Percentiles rank a stretch among this genome's conserved stretches.
phyloP scores from a whole-genome alignment of 371 early-diverging fungal species.

The Lichtheimia ornata region DNA sequence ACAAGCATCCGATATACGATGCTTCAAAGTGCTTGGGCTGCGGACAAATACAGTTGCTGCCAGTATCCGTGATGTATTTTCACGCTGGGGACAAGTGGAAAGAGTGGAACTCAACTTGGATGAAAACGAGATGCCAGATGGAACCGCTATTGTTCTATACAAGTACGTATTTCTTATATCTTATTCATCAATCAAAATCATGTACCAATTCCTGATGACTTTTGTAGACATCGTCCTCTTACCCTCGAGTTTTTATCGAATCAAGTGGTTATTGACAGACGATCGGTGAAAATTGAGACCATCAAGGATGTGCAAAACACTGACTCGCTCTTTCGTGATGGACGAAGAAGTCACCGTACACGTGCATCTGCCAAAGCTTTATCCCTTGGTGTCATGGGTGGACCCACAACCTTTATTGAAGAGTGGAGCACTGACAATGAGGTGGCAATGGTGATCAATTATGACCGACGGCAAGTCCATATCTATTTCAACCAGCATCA shows the following conservation, averaged over 20 bases:
- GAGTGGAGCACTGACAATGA: constrained; percentile 15
- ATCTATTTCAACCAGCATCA: constrained; percentile 30
- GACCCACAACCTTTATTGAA: constrained; percentile 20
- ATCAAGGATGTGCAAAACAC: not conserved
- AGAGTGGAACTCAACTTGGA: constrained; percentile 20
- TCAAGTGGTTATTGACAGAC: constrained; percentile 17
- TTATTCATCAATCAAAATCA: not conserved
- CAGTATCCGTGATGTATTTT: constrained; percentile 11
- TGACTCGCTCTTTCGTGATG: constrained; percentile 2
- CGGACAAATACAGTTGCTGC: constrained; percentile 13
- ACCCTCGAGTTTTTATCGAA: constrained; percentile 7
- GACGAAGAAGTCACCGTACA: not conserved
- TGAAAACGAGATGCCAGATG: constrained; percentile 16
- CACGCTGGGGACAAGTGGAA: constrained; percentile 15
- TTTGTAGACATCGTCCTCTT: constrained; percentile 5
- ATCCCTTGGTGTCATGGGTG: constrained; percentile 19
- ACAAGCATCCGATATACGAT: constrained; percentile 3
- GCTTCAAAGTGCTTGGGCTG: constrained; percentile 13
- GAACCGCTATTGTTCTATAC: constrained; percentile 21
- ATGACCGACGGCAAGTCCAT: constrained; percentile 23
- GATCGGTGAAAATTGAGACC: constrained; percentile 13
- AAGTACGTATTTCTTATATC: not conserved
- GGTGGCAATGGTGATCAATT: constrained; percentile 19
- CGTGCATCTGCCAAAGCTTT: not conserved
- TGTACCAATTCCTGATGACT: not conserved